These are phyloP conservation scores for Tulasnella calospora DNA, from an alignment of 768 basidiomycete species.

Conservation along the genomic window DNA sequence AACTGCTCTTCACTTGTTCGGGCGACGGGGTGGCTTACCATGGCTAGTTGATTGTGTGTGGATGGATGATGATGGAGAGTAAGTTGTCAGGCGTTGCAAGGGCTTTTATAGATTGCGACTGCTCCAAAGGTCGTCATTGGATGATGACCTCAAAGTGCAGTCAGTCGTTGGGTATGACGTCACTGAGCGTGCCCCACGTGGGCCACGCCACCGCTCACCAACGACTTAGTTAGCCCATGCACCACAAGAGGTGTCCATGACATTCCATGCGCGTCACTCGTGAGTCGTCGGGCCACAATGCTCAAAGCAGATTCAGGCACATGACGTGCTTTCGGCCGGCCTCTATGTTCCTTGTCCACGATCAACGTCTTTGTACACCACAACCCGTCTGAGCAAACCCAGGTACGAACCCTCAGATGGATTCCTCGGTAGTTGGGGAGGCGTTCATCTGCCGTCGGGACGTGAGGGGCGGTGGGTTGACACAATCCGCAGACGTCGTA, in stretches of 20 bases:
- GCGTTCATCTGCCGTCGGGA: background rate
- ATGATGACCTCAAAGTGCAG: background rate
- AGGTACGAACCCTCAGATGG: too few relatives aligned
- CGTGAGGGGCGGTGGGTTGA: background rate
- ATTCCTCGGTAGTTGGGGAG: too few relatives aligned
- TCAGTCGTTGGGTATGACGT: background rate
- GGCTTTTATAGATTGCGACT: background rate
- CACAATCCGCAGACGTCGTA: background rate
- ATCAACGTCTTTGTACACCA: too few relatives aligned
- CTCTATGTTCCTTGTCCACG: too few relatives aligned
- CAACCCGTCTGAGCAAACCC: too few relatives aligned
- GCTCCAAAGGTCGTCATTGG: constrained; percentile 5
- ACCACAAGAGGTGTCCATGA: background rate
- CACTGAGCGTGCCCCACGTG: background rate
- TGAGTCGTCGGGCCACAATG: background rate
- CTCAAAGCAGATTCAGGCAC: too few relatives aligned
- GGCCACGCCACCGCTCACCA: background rate
- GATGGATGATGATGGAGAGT: background rate
- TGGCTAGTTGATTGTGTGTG: background rate
- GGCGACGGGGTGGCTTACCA: background rate
- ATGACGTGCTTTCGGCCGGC: too few relatives aligned
- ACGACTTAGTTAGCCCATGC: too few relatives aligned
- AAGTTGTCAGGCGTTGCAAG: background rate
- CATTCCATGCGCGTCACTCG: background rate
- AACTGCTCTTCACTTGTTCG: background rate